Percentiles rank a stretch among this genome's conserved stretches.
Evolutionary conservation across 2,329 filamentous ascomycete genomes (phyloP).

Genomic region (Karstenula rhodostoma): DNA sequence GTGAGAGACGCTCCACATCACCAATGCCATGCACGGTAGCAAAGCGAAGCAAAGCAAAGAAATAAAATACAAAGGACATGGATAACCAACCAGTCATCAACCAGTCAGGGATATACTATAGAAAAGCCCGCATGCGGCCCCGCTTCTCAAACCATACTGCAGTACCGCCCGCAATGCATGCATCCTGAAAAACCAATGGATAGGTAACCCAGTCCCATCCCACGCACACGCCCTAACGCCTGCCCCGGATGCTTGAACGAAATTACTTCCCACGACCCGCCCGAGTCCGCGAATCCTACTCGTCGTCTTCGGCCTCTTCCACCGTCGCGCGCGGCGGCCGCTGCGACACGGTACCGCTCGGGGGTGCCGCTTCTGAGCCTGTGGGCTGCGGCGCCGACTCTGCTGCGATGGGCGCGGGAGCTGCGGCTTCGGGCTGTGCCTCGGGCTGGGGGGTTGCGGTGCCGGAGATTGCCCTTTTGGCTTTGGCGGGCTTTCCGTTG

Average conservation of each 20-base stretch:
- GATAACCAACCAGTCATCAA: too few relatives aligned
- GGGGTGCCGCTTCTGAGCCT: slow-evolving; percentile 32
- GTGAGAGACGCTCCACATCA: neutral
- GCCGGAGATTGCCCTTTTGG: slow-evolving; percentile 38
- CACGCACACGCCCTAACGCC: neutral
- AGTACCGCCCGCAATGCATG: neutral
- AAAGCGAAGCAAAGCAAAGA: too few relatives aligned
- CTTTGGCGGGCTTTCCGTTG: slow-evolving; percentile 40
- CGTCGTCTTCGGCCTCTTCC: slow-evolving; percentile 49
- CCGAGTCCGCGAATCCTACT: slow-evolving; percentile 21
- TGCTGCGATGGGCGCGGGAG: slow-evolving; percentile 30
- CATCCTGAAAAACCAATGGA: neutral
- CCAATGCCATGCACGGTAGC: too few relatives aligned
- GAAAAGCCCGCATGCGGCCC: neutral
- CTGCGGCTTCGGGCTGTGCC: slow-evolving; percentile 32
- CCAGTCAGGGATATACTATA: slow-evolving; percentile 7
- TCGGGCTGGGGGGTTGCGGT: slow-evolving; percentile 40
- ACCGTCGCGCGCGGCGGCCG: slow-evolving; percentile 45
- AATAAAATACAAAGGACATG: too few relatives aligned
- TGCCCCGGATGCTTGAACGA: slow-evolving; percentile 7
- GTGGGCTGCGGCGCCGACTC: slow-evolving; percentile 39
- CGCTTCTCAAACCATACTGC: neutral
- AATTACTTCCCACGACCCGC: neutral
- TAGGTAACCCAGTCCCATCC: neutral
- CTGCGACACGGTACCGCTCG: slow-evolving; percentile 33